Evolutionary conservation across 352 stramenopile genomes (phyloP).

Genomic region (Hyaloperonospora arabidopsidis): DNA sequence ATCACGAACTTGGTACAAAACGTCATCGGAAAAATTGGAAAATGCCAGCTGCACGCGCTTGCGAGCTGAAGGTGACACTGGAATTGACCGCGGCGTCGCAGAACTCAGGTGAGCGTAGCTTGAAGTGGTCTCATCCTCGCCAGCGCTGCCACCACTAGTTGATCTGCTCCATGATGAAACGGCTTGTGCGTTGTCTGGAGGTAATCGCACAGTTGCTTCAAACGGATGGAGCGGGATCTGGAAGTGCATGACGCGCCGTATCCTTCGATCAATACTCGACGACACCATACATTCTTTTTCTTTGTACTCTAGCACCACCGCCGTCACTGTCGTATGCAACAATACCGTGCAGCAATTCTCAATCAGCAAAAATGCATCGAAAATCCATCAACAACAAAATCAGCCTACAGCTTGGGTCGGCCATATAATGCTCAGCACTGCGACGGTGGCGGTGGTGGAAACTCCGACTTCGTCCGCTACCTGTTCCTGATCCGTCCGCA

Average conservation of each 20-base stretch:
- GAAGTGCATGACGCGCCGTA: constrained; percentile 86
- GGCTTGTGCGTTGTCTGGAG: constrained; percentile 25
- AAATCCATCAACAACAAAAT: constrained; percentile 9
- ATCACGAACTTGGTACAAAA: constrained; percentile 77
- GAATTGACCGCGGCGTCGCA: constrained; percentile 74
- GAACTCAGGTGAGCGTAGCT: constrained; percentile 39
- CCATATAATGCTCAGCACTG: constrained; percentile 47
- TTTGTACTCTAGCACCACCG: constrained; percentile 80
- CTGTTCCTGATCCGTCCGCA: constrained; percentile 13
- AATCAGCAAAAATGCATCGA: constrained; percentile 3
- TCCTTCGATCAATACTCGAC: constrained; percentile 75
- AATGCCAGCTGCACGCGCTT: constrained; percentile 72
- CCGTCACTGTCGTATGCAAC: constrained; percentile 44
- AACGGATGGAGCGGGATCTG: constrained; percentile 79
- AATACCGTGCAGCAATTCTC: neutral
- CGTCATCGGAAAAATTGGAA: constrained; percentile 76
- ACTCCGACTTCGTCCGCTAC: constrained; percentile 22
- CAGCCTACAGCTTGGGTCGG: constrained; percentile 55
- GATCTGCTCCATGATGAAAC: constrained; percentile 13
- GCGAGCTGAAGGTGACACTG: constrained; percentile 60
- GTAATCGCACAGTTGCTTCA: constrained; percentile 73
- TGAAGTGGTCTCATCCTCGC: constrained; percentile 31
- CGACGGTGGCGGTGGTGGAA: constrained; percentile 27
- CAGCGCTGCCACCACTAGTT: constrained; percentile 14
- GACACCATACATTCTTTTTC: constrained; percentile 81